phyloP scores from a whole-genome alignment of 768 basidiomycete species.

The Atractiella rhizophila region DNA sequence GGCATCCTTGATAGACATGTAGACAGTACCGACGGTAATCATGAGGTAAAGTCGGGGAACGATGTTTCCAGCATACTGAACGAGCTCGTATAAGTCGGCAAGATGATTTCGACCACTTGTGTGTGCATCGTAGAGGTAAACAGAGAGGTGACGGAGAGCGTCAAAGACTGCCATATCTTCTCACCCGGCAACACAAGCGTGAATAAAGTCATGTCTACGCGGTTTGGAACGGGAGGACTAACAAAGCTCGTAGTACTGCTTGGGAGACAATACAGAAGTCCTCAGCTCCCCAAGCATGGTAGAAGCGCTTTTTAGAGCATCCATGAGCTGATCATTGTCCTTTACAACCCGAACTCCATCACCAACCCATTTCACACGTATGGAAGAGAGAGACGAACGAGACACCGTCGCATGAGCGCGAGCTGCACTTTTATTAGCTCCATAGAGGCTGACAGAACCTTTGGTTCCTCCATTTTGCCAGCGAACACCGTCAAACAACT shows the following conservation, averaged over 20 bases:
- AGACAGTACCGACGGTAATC: constrained; percentile 97
- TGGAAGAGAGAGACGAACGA: constrained; percentile 7
- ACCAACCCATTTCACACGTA: not conserved
- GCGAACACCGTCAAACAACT: too few species aligned
- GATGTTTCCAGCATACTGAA: constrained; percentile 97
- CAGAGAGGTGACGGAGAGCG: constrained; percentile 74
- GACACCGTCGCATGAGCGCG: constrained; percentile 9
- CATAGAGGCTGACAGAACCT: constrained; percentile 9
- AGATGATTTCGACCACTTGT: constrained; percentile 73
- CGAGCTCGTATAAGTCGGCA: constrained; percentile 93
- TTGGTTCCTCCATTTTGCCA: too few species aligned
- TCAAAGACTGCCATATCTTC: constrained; percentile 97
- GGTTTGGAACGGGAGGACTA: constrained; percentile 15
- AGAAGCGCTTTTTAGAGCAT: constrained; percentile 87
- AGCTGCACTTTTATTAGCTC: constrained; percentile 12
- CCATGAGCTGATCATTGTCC: constrained; percentile 95
- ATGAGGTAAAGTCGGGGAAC: constrained; percentile 72
- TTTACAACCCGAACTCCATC: constrained; percentile 19
- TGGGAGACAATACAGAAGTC: constrained; percentile 74
- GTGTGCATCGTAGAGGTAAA: constrained; percentile 92
- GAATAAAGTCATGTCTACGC: not conserved
- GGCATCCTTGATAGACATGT: constrained; percentile 93
- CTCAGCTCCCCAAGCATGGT: constrained; percentile 90
- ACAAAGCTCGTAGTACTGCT: constrained; percentile 98
- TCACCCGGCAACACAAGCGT: not conserved